These are phyloP conservation scores for Ustilago trichophora DNA, from an alignment of 1,284 basidiomycete species.

Conservation along the genomic window DNA sequence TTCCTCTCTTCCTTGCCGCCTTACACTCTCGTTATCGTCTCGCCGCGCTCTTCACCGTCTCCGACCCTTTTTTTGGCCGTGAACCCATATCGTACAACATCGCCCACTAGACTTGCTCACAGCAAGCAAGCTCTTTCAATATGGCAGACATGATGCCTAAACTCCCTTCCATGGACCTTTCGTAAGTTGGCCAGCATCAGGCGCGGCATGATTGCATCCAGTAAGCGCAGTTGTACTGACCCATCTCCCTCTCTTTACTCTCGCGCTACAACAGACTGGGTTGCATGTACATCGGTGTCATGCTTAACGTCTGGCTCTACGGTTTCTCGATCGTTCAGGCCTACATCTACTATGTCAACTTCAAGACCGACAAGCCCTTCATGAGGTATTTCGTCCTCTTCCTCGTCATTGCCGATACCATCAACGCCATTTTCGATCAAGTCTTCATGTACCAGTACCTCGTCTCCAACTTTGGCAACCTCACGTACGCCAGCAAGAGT, in stretches of 20 bases:
- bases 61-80: background rate
- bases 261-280: conserved; percentile 37
- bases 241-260: too few relatives aligned
- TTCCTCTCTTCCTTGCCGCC: background rate
- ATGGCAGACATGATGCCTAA: conserved; percentile 26
- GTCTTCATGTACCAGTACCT: conserved; percentile 60
- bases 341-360: conserved; percentile 58
- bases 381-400: conserved; percentile 58
- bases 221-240: background rate
- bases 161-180: conserved; percentile 38
- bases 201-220: too few relatives aligned
- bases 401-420: conserved; percentile 44
- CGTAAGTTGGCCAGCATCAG: too few relatives aligned
- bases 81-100: too few relatives aligned
- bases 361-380: conserved; percentile 53
- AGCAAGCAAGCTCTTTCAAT: conserved; percentile 10
- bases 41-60: background rate
- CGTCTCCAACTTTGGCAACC: conserved; percentile 57
- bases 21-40: conserved; percentile 4
- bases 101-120: background rate
- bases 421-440: conserved; percentile 50
- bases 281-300: conserved; percentile 58
- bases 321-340: conserved; percentile 59
- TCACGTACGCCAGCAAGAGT: conserved; percentile 35
- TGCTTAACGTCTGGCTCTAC: conserved; percentile 58